Conservation (phyloP, 2,329 filamentous ascomycete species). For the Fusarium sacchari region DNA sequence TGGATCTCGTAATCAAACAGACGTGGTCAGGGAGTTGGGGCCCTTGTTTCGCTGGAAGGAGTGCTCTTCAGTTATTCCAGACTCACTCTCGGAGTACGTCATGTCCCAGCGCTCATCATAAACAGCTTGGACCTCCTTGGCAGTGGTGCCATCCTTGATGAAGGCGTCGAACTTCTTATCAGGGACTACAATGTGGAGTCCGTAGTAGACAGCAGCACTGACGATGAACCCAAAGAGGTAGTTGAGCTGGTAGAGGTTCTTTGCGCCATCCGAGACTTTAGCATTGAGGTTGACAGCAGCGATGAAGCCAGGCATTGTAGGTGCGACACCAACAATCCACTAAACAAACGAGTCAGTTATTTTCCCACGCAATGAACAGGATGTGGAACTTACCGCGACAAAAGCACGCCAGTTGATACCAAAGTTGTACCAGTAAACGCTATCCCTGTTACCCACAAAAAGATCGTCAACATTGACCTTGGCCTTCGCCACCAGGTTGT, state of each 20-base stretch:
- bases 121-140: constrained; percentile 43
- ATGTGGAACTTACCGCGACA: constrained; percentile 48
- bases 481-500: constrained; percentile 46
- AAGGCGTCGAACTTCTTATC: constrained; percentile 42
- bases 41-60: constrained; percentile 20
- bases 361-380: accelerated
- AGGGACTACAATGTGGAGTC: constrained; percentile 48
- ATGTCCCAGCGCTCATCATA: constrained; percentile 49
- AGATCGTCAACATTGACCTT: constrained; percentile 52
- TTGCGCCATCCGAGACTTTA: constrained; percentile 49
- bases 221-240: constrained; percentile 52
- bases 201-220: constrained; percentile 46
- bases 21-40: constrained; percentile 14
- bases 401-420: constrained; percentile 55
- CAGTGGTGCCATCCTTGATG: constrained; percentile 36
- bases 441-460: constrained; percentile 44
- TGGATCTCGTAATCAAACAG: constrained; percentile 1
- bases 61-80: constrained; percentile 16
- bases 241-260: constrained; percentile 52
- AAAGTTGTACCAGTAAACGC: constrained; percentile 54
- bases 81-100: constrained; percentile 25
- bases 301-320: constrained; percentile 56
- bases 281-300: constrained; percentile 51
- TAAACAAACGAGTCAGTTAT: constrained; percentile 28
- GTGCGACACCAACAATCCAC: constrained; percentile 54